A percentile compares a stretch with the other conserved stretches of the same genome.
These are phyloP conservation scores for Fusarium sp. DNA, from an alignment of 2,329 filamentous ascomycete genomes.

Conservation along the genomic window DNA sequence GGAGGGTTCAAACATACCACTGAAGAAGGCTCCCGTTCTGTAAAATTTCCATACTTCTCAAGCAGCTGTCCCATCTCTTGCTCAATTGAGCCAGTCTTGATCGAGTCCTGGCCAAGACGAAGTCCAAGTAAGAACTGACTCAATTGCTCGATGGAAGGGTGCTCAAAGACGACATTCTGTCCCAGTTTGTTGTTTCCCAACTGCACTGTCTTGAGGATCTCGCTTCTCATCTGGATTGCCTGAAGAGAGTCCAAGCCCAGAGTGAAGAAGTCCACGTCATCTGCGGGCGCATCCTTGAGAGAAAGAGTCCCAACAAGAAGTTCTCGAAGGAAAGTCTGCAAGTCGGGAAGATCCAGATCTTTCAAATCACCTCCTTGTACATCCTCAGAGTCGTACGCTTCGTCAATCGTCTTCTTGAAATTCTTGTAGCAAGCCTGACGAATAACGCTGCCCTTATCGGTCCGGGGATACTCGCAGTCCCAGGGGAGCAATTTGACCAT, in stretches of 20 bases:
- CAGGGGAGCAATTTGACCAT: neutral
- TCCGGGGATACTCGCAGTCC: neutral
- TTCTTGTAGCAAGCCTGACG: neutral
- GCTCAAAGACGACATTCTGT: slow-evolving; percentile 70
- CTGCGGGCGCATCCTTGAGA: neutral
- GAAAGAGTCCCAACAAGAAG: neutral
- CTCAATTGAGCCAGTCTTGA: slow-evolving; percentile 37
- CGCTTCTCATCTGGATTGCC: slow-evolving; percentile 65
- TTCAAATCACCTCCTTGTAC: neutral
- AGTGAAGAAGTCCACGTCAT: slow-evolving; percentile 68
- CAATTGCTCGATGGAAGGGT: slow-evolving; percentile 61
- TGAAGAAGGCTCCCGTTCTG: neutral
- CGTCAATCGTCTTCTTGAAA: neutral
- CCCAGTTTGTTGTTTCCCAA: slow-evolving; percentile 58
- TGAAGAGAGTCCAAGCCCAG: slow-evolving; percentile 69
- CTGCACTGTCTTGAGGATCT: slow-evolving; percentile 63
- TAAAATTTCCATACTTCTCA: slow-evolving; percentile 29
- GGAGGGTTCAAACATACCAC: neutral
- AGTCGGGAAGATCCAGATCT: neutral
- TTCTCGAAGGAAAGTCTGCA: neutral
- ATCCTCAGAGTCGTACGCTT: neutral
- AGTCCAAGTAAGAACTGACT: slow-evolving; percentile 58
- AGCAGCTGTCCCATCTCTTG: slow-evolving; percentile 44
- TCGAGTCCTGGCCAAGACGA: slow-evolving; percentile 46
- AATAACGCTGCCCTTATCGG: neutral